Percentiles rank a stretch among this genome's conserved stretches.
phyloP scores from a whole-genome alignment of 2,329 filamentous ascomycete genomes.

The Botrytis fragariae region DNA sequence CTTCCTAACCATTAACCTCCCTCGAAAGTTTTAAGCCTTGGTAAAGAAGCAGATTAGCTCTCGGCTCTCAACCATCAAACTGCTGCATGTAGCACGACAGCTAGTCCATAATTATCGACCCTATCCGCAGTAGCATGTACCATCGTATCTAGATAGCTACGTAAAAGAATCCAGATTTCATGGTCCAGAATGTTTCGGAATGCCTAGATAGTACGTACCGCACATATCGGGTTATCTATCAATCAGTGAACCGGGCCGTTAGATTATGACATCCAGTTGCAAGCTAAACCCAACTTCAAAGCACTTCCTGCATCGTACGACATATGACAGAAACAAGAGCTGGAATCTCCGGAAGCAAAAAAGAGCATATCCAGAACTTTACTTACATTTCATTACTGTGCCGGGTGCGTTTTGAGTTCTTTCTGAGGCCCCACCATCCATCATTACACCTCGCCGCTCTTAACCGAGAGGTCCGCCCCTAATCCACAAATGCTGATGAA shows the following conservation, averaged over 20 bases:
- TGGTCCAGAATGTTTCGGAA: constrained; percentile 6
- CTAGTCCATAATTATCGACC: not conserved
- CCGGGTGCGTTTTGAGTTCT: not conserved
- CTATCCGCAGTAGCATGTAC: not conserved
- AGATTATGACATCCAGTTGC: not conserved
- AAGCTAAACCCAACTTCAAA: not conserved
- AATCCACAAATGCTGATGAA: not conserved
- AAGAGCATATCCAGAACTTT: not conserved
- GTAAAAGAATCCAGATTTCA: not conserved
- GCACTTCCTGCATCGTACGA: not conserved
- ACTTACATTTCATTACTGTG: not conserved
- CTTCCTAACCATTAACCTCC: not conserved
- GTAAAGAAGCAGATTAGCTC: not conserved
- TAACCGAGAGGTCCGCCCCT: not conserved
- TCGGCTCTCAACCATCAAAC: not conserved
- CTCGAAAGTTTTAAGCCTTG: not conserved
- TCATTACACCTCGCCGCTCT: constrained; percentile 4
- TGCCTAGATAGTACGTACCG: constrained; percentile 7
- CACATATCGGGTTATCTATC: not conserved
- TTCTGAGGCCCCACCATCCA: not conserved
- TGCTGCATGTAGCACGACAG: not conserved
- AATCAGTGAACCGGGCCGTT: not conserved
- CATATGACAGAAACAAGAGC: not conserved
- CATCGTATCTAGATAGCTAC: not conserved
- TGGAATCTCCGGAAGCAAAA: not conserved